A percentile compares a stretch with the other conserved stretches of the same genome.
Evolutionary conservation across 1,139 yeast species (phyloP).

Genomic region (Debaryomyces sp.): DNA sequence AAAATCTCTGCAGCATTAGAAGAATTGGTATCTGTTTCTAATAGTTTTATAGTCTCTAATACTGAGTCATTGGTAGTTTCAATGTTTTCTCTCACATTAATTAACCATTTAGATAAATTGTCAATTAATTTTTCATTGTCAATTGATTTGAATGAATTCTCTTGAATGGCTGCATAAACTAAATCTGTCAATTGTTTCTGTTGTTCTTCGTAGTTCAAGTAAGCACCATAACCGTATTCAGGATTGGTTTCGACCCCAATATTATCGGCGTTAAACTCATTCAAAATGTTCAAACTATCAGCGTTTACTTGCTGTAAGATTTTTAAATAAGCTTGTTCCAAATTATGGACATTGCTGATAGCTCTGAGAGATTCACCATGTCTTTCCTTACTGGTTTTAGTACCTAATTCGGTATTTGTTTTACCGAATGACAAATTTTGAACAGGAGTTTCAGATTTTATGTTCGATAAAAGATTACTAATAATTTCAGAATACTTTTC

Average conservation of each 20-base stretch:
- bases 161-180: constrained; percentile 54
- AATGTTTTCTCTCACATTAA: constrained; percentile 36
- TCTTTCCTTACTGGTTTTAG: constrained; percentile 30
- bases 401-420: constrained; percentile 28
- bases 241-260: constrained; percentile 60
- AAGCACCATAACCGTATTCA: constrained; percentile 86
- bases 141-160: constrained; percentile 48
- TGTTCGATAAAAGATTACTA: constrained; percentile 54
- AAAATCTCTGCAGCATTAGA: constrained; percentile 48
- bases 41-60: constrained; percentile 40
- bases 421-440: constrained; percentile 69
- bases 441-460: constrained; percentile 54
- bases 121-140: constrained; percentile 55
- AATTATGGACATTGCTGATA: constrained; percentile 46
- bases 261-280: constrained; percentile 43
- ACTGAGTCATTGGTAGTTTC: constrained; percentile 28
- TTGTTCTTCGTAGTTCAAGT: constrained; percentile 58
- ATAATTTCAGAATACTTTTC: constrained; percentile 50
- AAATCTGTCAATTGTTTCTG: constrained; percentile 48
- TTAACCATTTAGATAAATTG: constrained; percentile 70
- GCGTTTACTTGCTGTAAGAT: constrained; percentile 69
- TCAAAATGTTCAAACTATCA: constrained; percentile 56
- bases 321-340: constrained; percentile 80
- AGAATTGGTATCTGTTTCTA: constrained; percentile 44
- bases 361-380: constrained; percentile 33